phyloP scores from a whole-genome alignment of 352 stramenopile species.

The Globisporangium perplexum region DNA sequence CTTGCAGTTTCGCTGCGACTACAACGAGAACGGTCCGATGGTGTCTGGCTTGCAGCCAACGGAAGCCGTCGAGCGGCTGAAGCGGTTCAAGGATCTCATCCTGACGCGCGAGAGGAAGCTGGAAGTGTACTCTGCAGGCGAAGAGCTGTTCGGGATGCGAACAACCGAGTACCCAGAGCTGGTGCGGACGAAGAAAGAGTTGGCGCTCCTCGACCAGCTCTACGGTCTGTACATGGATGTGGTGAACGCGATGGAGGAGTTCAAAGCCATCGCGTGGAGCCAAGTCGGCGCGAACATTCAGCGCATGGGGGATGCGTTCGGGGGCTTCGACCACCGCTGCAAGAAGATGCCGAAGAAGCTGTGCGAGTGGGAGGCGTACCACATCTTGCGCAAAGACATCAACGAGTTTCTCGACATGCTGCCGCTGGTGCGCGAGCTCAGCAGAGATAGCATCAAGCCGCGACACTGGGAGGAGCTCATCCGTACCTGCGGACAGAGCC shows the following conservation, averaged over 20 bases:
- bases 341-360: constrained; percentile 84
- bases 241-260: constrained; percentile 65
- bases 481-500: constrained; percentile 32
- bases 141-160: constrained; percentile 88
- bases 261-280: constrained; percentile 50
- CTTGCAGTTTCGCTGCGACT: constrained; percentile 58
- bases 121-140: constrained; percentile 81
- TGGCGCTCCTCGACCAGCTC: constrained; percentile 80
- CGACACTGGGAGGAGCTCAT: constrained; percentile 86
- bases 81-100: constrained; percentile 83
- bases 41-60: constrained; percentile 68
- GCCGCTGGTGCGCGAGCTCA: constrained; percentile 77
- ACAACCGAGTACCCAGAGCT: constrained; percentile 75
- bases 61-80: constrained; percentile 81
- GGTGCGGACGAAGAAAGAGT: constrained; percentile 84
- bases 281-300: constrained; percentile 48
- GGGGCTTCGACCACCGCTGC: constrained; percentile 56
- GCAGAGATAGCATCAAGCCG: constrained; percentile 79
- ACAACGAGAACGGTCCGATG: constrained; percentile 62
- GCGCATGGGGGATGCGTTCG: constrained; percentile 62
- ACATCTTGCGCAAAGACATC: constrained; percentile 71
- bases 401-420: constrained; percentile 82
- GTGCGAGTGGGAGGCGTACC: constrained; percentile 83
- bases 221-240: constrained; percentile 90
- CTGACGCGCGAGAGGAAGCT: constrained; percentile 72